Base-by-base conservation (phyloP, 73 alveolate genomes). In the Durusdinium trenchii region DNA sequence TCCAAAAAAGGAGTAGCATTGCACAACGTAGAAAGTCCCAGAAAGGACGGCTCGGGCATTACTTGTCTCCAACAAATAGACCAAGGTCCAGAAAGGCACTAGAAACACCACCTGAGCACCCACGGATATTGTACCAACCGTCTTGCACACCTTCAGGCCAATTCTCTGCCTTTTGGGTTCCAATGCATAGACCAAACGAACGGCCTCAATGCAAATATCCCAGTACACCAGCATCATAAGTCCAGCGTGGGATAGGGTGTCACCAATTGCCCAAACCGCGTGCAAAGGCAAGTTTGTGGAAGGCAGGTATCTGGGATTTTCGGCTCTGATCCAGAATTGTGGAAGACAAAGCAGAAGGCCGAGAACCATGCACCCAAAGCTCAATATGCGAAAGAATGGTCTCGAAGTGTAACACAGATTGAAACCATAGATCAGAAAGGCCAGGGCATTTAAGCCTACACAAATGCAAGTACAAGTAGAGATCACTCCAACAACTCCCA, bases 201-300 rank as follows among this genome's bases (percentile, higher is more conserved):
- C 79, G 10, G 71, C 96, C 26, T 89, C 96, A 30, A 3, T 62
- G 51, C 50, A 52, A 3, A 89, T 89, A 69, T 89, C 96, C 96
- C 96, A 89, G 96, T 89, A 89, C 4, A 89, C 54, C 35, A 62
- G 52, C 84, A 64, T 89, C 67, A 89, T 42, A n/a, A 89, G 40
- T 16, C 96, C 96, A 1, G 40, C 71, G 16, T 64, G 96, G 67
- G 46, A 38, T 40, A 73, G 38, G 35, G 64, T 52, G 43, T 89
- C 96, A 38, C 96, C 96, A 9, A 89, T 36, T 38, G 85, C 85
- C 26, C 43, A 89, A 28, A 32, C 7, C 51, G 50, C 36, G 36
- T 62, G 67, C 3, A 89, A 40, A 7, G 52, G 18, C n/a, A 64
- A 40, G 35, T 89, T 9, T 2, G 84, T 45, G 36, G 83, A 60